These are phyloP conservation scores for Yarrowia sp. DNA, from an alignment of 805 yeast genomes.

Conservation along the genomic window DNA sequence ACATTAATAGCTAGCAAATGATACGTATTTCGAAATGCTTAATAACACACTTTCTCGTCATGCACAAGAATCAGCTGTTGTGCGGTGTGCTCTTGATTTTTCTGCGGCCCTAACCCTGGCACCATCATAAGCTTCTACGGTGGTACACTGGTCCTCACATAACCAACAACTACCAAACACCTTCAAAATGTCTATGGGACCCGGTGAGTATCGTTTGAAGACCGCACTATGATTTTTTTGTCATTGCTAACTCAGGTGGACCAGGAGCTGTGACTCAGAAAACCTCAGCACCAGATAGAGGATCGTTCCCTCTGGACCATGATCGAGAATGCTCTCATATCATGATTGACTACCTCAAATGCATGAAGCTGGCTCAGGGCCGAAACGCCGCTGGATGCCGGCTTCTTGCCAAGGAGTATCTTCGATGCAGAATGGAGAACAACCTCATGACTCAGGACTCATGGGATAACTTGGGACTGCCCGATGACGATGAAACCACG, in stretches of 20 bases:
- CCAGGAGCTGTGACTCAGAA: conserved; percentile 21
- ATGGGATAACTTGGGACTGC: conserved; percentile 62
- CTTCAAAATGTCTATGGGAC: conserved; percentile 22
- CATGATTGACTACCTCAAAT: conserved; percentile 73
- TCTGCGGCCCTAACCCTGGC: conserved; percentile 1
- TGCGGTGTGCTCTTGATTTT: conserved; percentile 2
- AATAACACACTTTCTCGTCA: neutral
- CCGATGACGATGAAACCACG: conserved; percentile 44
- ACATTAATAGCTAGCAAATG: no score
- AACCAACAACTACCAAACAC: neutral
- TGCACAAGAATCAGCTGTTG: conserved; percentile 11
- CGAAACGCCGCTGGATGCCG: conserved; percentile 92
- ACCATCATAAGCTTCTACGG: neutral
- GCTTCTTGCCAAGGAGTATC: conserved; percentile 72
- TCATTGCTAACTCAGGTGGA: conserved; percentile 23
- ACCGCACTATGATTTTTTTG: no score
- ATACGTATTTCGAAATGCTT: no score
- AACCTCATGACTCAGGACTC: conserved; percentile 58
- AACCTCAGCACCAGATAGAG: conserved; percentile 86
- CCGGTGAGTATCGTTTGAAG: conserved; percentile 16
- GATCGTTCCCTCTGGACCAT: conserved; percentile 94
- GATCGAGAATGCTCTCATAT: conserved; percentile 72
- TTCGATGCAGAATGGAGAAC: conserved; percentile 83
- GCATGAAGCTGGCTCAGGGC: conserved; percentile 74
- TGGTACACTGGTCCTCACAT: neutral